A percentile compares a stretch with the other conserved stretches of the same genome.
These are phyloP conservation scores for Exophiala xenobiotica DNA, from an alignment of 2,329 filamentous ascomycete species.

Conservation along the genomic window DNA sequence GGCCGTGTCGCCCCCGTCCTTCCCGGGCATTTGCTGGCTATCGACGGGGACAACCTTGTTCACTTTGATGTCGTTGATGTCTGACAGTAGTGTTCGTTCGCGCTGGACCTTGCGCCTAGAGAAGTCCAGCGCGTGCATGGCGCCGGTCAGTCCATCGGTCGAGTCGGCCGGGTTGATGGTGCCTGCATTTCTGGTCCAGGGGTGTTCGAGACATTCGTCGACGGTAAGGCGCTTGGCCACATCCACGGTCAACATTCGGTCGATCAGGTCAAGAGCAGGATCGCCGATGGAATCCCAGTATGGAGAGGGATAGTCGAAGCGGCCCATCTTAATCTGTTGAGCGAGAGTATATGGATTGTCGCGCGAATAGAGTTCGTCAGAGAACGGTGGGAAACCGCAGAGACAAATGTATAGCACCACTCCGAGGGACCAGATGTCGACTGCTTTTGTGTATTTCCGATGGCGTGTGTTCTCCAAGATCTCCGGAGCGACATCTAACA, in stretches of 20 bases:
- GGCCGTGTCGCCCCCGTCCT: conserved; percentile 32
- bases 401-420: conserved; percentile 97
- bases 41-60: conserved; percentile 54
- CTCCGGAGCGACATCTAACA: conserved; percentile 81
- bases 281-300: conserved; percentile 93
- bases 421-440: conserved; percentile 96
- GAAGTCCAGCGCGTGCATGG: conserved; percentile 78
- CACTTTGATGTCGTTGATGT: conserved; percentile 72
- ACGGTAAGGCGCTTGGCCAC: conserved; percentile 80
- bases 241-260: conserved; percentile 89
- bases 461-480: conserved; percentile 80
- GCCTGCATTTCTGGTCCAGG: conserved; percentile 66
- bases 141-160: conserved; percentile 88
- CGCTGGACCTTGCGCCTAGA: conserved; percentile 74
- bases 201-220: conserved; percentile 86
- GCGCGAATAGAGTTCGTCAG: conserved; percentile 78
- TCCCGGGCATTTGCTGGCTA: conserved; percentile 12
- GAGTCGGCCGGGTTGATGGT: conserved; percentile 70
- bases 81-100: conserved; percentile 81
- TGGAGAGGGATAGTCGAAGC: conserved; percentile 91
- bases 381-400: conserved; percentile 95
- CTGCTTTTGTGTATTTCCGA: conserved; percentile 88
- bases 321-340: conserved; percentile 84
- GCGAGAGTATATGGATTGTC: conserved; percentile 84
- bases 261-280: conserved; percentile 85